A percentile compares a stretch with the other conserved stretches of the same genome.
phyloP scores from a whole-genome alignment of 169 alveolate species.

The Cryptosporidium ubiquitum region DNA sequence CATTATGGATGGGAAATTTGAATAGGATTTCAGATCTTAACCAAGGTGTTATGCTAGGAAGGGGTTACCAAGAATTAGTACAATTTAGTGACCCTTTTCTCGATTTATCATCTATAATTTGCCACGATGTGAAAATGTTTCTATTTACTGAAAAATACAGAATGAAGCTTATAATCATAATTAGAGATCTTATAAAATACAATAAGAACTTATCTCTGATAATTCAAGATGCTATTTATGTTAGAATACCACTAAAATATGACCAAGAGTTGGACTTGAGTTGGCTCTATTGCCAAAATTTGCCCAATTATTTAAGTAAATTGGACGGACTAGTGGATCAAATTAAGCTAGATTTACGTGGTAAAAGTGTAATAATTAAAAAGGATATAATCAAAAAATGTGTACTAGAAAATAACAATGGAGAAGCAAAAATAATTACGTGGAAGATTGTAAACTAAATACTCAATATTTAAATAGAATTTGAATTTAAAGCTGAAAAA shows the following conservation, averaged over 20 bases:
- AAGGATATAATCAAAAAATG: slow-evolving; percentile 2
- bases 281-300: slow-evolving; percentile 5
- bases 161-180: not conserved
- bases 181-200: not conserved
- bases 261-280: not conserved
- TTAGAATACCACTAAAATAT: slow-evolving; percentile 21
- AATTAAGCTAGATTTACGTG: slow-evolving; percentile 15
- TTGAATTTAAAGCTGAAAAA: not conserved
- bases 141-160: slow-evolving; percentile 7
- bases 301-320: not conserved
- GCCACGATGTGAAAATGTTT: slow-evolving; percentile 24
- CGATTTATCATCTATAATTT: slow-evolving; percentile 24
- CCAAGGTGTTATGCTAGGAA: slow-evolving; percentile 27
- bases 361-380: not conserved
- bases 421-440: not conserved
- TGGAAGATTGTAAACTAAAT: slow-evolving; percentile 5
- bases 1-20: slow-evolving; percentile 17
- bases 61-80: slow-evolving; percentile 34
- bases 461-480: not conserved
- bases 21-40: not conserved
- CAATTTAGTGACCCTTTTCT: slow-evolving; percentile 1
- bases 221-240: slow-evolving; percentile 20
- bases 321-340: not conserved
- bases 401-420: not conserved
- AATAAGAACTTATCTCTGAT: not conserved